Conservation (phyloP, 2,329 filamentous ascomycete species). For the Epichloe scottii region DNA sequence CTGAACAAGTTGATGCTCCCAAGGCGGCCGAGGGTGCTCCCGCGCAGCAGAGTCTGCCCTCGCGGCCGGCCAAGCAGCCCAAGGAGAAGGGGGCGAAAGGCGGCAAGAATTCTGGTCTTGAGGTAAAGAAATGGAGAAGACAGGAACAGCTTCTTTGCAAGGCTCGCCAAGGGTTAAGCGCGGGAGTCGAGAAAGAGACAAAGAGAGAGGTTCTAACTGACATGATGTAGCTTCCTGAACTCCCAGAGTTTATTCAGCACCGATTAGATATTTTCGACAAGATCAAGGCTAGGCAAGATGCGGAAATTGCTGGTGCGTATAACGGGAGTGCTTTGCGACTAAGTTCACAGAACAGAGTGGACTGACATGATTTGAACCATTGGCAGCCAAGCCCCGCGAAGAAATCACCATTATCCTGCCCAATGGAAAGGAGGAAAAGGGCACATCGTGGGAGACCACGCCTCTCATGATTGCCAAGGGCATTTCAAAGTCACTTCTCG, state of each 20-base stretch:
- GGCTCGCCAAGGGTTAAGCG: neutral
- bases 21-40: constrained; percentile 22
- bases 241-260: constrained; percentile 69
- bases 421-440: constrained; percentile 58
- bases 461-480: constrained; percentile 64
- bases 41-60: constrained; percentile 22
- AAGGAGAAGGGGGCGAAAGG: constrained; percentile 32
- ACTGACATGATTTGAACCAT: neutral
- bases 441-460: constrained; percentile 84
- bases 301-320: constrained; percentile 44
- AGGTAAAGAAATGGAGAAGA: constrained; percentile 19
- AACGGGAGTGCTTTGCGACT: neutral
- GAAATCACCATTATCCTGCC: constrained; percentile 62
- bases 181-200: neutral
- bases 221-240: constrained; percentile 23
- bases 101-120: constrained; percentile 45
- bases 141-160: neutral
- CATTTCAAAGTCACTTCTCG: constrained; percentile 75
- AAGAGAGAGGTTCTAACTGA: constrained; percentile 13
- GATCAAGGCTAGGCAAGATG: constrained; percentile 72
- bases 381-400: constrained; percentile 53
- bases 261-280: constrained; percentile 80
- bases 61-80: constrained; percentile 24
- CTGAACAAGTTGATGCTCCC: constrained; percentile 23
- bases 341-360: neutral